A percentile compares a stretch with the other conserved stretches of the same genome.
phyloP scores from a whole-genome alignment of 2,329 filamentous ascomycete species.

The Paracorniculantispora psalliotae region DNA sequence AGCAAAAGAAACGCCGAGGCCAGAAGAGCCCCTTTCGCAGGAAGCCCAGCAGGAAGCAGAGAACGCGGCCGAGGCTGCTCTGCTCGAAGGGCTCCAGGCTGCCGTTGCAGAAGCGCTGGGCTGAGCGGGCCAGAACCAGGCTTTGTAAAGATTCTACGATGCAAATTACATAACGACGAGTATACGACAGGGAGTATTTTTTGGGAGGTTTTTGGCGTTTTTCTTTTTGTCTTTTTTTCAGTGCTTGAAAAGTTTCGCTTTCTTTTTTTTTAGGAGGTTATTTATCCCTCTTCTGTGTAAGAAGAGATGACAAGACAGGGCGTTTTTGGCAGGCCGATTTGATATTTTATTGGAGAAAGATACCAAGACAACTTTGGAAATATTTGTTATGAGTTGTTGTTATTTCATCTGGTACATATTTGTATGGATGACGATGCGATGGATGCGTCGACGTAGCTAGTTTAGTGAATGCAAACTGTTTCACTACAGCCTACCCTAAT shows the following conservation, averaged over 20 bases:
- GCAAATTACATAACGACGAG: neutral
- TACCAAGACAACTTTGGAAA: conserved; percentile 5
- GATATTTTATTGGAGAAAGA: neutral
- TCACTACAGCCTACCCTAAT: too few relatives aligned
- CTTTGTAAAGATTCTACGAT: neutral
- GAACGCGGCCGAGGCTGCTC: conserved; percentile 30
- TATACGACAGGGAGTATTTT: neutral
- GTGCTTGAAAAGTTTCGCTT: neutral
- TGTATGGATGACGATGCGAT: too few relatives aligned
- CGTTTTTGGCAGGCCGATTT: neutral
- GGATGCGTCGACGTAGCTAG: too few relatives aligned
- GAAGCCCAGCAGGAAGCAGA: conserved; percentile 23
- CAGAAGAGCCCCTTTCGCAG: conserved; percentile 22
- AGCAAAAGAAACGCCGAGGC: conserved; percentile 17
- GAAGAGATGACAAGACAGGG: conserved; percentile 5
- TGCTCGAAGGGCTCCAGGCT: conserved; percentile 31
- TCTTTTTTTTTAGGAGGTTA: neutral
- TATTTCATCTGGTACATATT: neutral
- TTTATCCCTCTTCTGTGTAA: neutral
- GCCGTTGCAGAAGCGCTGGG: conserved; percentile 26
- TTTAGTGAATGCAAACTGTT: too few relatives aligned
- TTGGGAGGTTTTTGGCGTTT: neutral
- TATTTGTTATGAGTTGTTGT: neutral
- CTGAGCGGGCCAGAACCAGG: neutral
- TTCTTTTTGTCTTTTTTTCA: too few relatives aligned